Evolutionary conservation across 2,329 filamentous ascomycete species (phyloP).

Genomic region (Fusarium sambucinum): DNA sequence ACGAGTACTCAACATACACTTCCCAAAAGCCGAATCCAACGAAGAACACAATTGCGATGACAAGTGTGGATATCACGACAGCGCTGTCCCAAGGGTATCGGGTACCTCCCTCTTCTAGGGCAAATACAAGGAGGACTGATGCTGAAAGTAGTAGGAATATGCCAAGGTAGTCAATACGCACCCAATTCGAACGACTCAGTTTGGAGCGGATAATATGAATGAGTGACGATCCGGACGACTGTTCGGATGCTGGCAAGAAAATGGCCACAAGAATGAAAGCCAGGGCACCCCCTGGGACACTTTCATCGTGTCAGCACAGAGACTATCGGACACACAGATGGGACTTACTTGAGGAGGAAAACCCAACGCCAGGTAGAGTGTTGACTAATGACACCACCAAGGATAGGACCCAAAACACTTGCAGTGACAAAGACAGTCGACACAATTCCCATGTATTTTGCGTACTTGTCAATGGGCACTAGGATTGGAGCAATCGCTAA

Average conservation of each 20-base stretch:
- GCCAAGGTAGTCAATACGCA: background rate
- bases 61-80: background rate
- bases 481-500: slow-evolving; percentile 1
- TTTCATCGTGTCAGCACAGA: background rate
- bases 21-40: background rate
- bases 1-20: background rate
- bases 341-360: slow-evolving; percentile 13
- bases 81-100: slow-evolving; percentile 4
- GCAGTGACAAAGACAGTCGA: slow-evolving; percentile 18
- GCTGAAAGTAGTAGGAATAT: slow-evolving; percentile 5
- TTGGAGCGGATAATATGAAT: background rate
- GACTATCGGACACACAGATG: fast-evolving
- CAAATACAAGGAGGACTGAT: slow-evolving; percentile 12
- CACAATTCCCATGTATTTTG: slow-evolving; percentile 13
- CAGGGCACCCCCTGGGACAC: slow-evolving; percentile 3
- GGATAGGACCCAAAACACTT: slow-evolving; percentile 6
- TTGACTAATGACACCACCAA: slow-evolving; percentile 11
- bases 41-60: background rate
- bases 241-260: slow-evolving; percentile 6
- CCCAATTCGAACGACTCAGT: slow-evolving; percentile 1
- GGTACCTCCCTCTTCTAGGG: slow-evolving; percentile 9
- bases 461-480: slow-evolving; percentile 1
- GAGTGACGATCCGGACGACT: background rate
- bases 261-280: slow-evolving; percentile 1
- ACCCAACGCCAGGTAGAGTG: slow-evolving; percentile 22